Evolutionary conservation across 495 filamentous ascomycete species (phyloP).

Genomic region (Zalerion maritima): DNA sequence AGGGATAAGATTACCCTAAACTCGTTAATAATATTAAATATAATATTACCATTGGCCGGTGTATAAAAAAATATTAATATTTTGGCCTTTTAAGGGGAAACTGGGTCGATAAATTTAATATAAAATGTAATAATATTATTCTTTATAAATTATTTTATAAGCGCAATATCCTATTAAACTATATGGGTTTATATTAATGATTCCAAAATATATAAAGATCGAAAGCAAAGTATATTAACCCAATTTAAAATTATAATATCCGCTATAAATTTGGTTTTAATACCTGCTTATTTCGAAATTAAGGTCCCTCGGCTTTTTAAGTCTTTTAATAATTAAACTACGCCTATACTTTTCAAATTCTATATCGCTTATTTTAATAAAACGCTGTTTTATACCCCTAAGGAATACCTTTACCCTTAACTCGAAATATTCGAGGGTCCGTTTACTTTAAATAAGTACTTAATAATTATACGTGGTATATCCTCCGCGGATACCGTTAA

Average conservation of each 20-base stretch:
- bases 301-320: slow-evolving; percentile 90
- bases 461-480: slow-evolving; percentile 68
- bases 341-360: slow-evolving; percentile 88
- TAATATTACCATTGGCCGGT: slow-evolving; percentile 36
- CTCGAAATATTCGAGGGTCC: slow-evolving; percentile 67
- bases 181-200: no score
- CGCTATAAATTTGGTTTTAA: slow-evolving; percentile 72
- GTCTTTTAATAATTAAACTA: slow-evolving; percentile 71
- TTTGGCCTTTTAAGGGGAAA: slow-evolving; percentile 61
- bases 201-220: slow-evolving; percentile 1
- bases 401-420: slow-evolving; percentile 78
- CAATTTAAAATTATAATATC: slow-evolving; percentile 78
- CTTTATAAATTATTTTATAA: slow-evolving; percentile 63
- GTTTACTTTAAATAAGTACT: slow-evolving; percentile 90
- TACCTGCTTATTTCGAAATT: slow-evolving; percentile 68
- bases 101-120: slow-evolving; percentile 58
- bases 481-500: slow-evolving; percentile 55
- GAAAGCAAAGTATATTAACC: slow-evolving; percentile 33
- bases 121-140: slow-evolving; percentile 68
- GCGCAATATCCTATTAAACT: slow-evolving; percentile 64
- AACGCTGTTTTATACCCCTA: slow-evolving; percentile 39
- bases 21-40: slow-evolving; percentile 47
- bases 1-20: no score
- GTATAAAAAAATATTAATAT: slow-evolving; percentile 71
- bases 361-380: slow-evolving; percentile 63